phyloP scores from a whole-genome alignment of 2,329 filamentous ascomycete species.

The Curvularia eragrostidis region DNA sequence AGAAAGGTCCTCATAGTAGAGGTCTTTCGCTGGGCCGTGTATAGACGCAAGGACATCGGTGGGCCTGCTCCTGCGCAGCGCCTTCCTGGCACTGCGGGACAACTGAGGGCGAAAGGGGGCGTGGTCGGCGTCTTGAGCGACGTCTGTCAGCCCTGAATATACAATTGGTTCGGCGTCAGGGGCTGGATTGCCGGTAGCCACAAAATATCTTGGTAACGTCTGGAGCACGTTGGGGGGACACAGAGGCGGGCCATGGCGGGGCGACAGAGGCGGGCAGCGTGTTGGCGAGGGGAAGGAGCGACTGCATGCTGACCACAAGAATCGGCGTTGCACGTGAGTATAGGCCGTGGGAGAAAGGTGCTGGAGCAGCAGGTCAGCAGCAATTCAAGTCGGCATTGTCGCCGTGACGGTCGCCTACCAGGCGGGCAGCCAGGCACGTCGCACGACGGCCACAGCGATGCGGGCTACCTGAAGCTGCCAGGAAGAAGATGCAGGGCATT shows the following conservation, averaged over 20 bases:
- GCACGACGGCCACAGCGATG: constrained; percentile 28
- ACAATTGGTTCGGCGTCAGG: neutral
- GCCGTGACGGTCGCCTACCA: constrained; percentile 19
- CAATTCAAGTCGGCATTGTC: neutral
- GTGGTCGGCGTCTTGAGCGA: neutral
- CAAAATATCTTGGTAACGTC: constrained; percentile 2
- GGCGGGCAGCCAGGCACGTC: constrained; percentile 22
- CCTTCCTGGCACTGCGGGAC: constrained; percentile 27
- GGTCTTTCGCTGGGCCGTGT: constrained; percentile 18
- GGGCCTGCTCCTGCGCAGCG: constrained; percentile 29
- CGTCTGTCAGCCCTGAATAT: neutral
- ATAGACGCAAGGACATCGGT: constrained; percentile 31
- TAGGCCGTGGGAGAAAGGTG: neutral
- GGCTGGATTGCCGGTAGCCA: neutral
- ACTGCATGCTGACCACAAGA: constrained; percentile 1
- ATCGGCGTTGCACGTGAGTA: neutral
- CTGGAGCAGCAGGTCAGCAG: constrained; percentile 8
- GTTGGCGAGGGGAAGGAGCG: neutral
- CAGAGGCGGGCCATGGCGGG: neutral
- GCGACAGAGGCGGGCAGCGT: neutral
- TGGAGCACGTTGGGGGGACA: constrained; percentile 13
- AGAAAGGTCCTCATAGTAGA: constrained; percentile 25
- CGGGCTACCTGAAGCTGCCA: constrained; percentile 44
- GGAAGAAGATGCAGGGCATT: constrained; percentile 46
- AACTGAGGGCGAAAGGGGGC: constrained; percentile 17